These are phyloP conservation scores for Vanrija sp. DNA, from an alignment of 1,284 basidiomycete species.

Conservation along the genomic window DNA sequence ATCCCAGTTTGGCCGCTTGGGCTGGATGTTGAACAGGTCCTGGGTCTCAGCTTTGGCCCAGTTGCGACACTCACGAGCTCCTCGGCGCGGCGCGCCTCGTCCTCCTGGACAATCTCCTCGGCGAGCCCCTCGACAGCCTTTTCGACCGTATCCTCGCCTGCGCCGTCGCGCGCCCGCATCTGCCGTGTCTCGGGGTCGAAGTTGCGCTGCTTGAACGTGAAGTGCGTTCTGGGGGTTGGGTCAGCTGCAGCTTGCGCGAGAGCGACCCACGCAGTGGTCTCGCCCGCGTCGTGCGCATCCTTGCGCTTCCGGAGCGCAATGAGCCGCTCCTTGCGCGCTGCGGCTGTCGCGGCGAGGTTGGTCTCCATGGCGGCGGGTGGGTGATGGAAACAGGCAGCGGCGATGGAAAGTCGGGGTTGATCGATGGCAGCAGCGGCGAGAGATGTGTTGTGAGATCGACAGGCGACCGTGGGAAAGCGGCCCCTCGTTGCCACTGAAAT, in stretches of 20 bases:
- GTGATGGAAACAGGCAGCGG: background rate
- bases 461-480: conserved; percentile 26
- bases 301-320: conserved; percentile 75
- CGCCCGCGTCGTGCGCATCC: conserved; percentile 55
- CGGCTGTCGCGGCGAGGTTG: conserved; percentile 77
- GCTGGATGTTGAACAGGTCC: conserved; percentile 96
- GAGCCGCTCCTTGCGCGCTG: conserved; percentile 80
- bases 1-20: conserved; percentile 95
- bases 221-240: conserved; percentile 50
- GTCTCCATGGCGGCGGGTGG: conserved; percentile 51
- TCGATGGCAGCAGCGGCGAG: background rate
- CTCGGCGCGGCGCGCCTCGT: conserved; percentile 75
- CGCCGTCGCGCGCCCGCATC: conserved; percentile 61
- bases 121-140: conserved; percentile 77
- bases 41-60: conserved; percentile 40
- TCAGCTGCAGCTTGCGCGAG: background rate
- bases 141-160: conserved; percentile 75
- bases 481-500: too few species aligned
- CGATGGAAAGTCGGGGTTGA: background rate
- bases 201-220: conserved; percentile 68
- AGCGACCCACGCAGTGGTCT: conserved; percentile 13
- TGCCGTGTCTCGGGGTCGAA: conserved; percentile 81
- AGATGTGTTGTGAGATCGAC: background rate
- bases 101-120: conserved; percentile 75
- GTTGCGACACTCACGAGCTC: conserved; percentile 66